Percentiles rank a stretch among this genome's conserved stretches.
phyloP scores from a whole-genome alignment of 768 basidiomycete species.

The Hysterangium stoloniferum region DNA sequence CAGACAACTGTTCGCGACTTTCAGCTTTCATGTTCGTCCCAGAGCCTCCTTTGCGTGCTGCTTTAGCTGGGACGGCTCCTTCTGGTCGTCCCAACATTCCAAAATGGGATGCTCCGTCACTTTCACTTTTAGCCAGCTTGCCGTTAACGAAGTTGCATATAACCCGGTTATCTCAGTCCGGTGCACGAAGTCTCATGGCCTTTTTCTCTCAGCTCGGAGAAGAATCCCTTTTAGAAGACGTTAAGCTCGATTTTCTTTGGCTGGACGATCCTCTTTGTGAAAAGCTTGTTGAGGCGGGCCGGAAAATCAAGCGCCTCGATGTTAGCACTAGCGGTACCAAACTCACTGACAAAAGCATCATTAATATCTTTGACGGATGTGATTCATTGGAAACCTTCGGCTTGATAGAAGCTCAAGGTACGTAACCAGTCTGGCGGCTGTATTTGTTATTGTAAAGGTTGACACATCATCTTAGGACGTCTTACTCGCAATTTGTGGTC shows the following conservation, averaged over 20 bases:
- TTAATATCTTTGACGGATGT: constrained; percentile 28
- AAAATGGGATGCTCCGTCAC: constrained; percentile 32
- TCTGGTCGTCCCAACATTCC: constrained; percentile 12
- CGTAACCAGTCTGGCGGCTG: background rate
- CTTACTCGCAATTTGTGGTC: constrained; percentile 30
- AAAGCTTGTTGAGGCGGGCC: constrained; percentile 25
- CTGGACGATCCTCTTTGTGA: constrained; percentile 32
- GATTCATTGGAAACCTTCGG: constrained; percentile 26
- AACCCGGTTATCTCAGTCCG: constrained; percentile 29
- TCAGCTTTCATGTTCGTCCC: constrained; percentile 19
- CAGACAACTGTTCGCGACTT: constrained; percentile 19
- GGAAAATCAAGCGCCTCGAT: constrained; percentile 24
- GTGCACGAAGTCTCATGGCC: constrained; percentile 24
- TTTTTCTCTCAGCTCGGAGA: constrained; percentile 24
- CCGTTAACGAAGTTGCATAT: constrained; percentile 24
- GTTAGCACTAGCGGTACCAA: constrained; percentile 31
- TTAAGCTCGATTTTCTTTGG: constrained; percentile 32
- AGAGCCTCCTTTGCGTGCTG: constrained; percentile 10
- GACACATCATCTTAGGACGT: constrained; percentile 22
- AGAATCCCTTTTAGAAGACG: constrained; percentile 24
- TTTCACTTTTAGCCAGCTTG: constrained; percentile 25
- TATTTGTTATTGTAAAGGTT: background rate
- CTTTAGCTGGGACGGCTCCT: background rate
- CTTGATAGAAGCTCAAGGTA: constrained; percentile 33
- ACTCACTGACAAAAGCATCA: constrained; percentile 28